Percentiles rank a stretch among this genome's conserved stretches.
phyloP scores from a whole-genome alignment of 1,139 yeast genomes.

The Tardiomyces digboiensis region DNA sequence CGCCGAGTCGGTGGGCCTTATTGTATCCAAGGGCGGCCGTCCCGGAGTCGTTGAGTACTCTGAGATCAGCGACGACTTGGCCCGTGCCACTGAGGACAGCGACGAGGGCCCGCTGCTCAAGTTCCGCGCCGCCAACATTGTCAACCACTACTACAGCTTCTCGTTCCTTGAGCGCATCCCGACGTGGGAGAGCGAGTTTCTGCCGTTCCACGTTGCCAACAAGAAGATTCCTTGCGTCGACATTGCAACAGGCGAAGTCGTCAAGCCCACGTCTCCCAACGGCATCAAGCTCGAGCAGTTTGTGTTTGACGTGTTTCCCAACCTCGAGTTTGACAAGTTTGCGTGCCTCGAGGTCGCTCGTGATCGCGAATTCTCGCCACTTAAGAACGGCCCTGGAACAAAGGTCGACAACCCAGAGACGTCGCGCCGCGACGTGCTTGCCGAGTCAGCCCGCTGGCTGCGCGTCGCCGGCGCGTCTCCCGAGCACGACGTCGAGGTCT shows the following conservation, averaged over 20 bases:
- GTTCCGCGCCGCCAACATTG: conserved; percentile 94
- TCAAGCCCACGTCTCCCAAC: conserved; percentile 65
- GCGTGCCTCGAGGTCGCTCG: conserved; percentile 93
- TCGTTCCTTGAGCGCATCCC: conserved; percentile 54
- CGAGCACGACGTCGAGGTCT: conserved; percentile 61
- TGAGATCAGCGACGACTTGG: conserved; percentile 71
- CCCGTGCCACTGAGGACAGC: conserved; percentile 47
- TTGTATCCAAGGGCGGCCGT: conserved; percentile 51
- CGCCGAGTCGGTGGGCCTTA: conserved; percentile 81
- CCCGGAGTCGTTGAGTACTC: conserved; percentile 96
- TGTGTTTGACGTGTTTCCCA: conserved; percentile 92
- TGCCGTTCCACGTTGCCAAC: conserved; percentile 91
- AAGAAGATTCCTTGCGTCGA: conserved; percentile 73
- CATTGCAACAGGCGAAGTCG: conserved; percentile 34
- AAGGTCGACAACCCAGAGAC: conserved; percentile 79
- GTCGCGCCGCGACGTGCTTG: conserved; percentile 56
- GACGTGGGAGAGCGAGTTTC: conserved; percentile 54
- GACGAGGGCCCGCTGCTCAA: conserved; percentile 44
- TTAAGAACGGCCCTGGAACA: conserved; percentile 85
- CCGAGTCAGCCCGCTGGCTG: conserved; percentile 73
- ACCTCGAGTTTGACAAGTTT: conserved; percentile 60
- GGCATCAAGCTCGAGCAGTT: conserved; percentile 96
- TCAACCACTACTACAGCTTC: conserved; percentile 90
- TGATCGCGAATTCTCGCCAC: conserved; percentile 79
- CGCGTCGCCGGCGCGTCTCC: conserved; percentile 54